Evolutionary conservation across 495 filamentous ascomycete genomes (phyloP), one percentile per base, ranked within the genome.

Genomic region (Sphaerosporella brunnea): DNA sequence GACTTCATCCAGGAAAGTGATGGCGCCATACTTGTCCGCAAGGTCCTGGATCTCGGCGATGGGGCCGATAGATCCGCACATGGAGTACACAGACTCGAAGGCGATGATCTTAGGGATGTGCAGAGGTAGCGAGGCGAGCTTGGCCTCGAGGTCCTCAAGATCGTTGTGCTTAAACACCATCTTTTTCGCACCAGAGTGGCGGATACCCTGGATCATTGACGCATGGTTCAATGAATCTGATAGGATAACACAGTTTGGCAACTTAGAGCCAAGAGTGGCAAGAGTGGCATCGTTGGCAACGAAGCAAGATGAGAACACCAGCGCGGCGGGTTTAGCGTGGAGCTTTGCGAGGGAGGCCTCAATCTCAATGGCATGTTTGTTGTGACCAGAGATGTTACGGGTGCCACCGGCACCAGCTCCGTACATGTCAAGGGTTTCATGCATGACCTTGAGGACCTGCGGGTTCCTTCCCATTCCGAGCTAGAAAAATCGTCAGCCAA

Each of bases 91-190:
- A 15, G 82, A 92, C 66, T 97, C 90, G 53, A 96, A 97, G 16
- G 90, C 90, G 51, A 97, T 97, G 50, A 97, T 93, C 71, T 97
- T 97, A 36, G 90, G 90, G 23, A 83, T 72, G 36, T 86, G 69
- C 1, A 78, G 62, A 0, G 88, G 85, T 25, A 97, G 72, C 13
- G 84, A 80, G 3, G 86, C 86, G 47, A 97, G 71, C 60, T 97
- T 96, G 37, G 71, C 68, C 65, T 97, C 90, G 4, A 97, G 71
- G 53, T 97, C 92, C 9, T 69, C 72, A 23, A 95, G 57, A 58
- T 97, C 90, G 52, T 97, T 97, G 67, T 97, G 90, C 65, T 90
- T 88, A 75, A 97, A 96, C 36, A 97, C 90, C 65, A 97, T 73
- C 69, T 97, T 97, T 67, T 79, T 85, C 15, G 90, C 82, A 18